Evolutionary conservation across 2,329 filamentous ascomycete species (phyloP).

Genomic region (Leptosphaerulina australis): DNA sequence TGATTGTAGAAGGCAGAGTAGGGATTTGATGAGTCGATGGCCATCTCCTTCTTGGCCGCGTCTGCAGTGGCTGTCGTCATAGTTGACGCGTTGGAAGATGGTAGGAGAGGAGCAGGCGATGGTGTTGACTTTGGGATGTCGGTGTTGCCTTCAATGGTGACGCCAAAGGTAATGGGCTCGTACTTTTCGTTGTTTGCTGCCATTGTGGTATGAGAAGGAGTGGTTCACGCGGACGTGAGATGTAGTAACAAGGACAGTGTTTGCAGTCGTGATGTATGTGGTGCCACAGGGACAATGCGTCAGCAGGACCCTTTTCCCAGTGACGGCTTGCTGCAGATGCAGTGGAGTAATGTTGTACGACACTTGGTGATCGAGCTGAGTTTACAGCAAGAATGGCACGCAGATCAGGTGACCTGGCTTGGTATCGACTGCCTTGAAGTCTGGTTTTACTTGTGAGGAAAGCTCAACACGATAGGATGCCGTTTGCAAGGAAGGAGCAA

Average conservation of each 20-base stretch:
- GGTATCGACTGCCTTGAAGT: slow-evolving; percentile 9
- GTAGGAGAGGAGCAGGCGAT: slow-evolving; percentile 23
- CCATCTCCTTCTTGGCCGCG: slow-evolving; percentile 36
- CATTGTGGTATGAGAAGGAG: slow-evolving; percentile 32
- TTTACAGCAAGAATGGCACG: slow-evolving; percentile 25
- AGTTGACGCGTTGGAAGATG: slow-evolving; percentile 43
- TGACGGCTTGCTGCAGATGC: slow-evolving; percentile 23
- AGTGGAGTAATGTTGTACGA: slow-evolving; percentile 24
- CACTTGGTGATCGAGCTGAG: slow-evolving; percentile 12
- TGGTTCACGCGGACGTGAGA: slow-evolving; percentile 8
- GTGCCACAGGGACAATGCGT: slow-evolving; percentile 14
- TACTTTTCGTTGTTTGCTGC: slow-evolving; percentile 37
- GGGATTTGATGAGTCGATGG: slow-evolving; percentile 47
- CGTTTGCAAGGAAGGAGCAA: slow-evolving; percentile 23
- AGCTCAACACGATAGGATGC: slow-evolving; percentile 4
- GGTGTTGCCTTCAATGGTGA: slow-evolving; percentile 45
- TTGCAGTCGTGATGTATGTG: slow-evolving; percentile 10
- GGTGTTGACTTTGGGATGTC: slow-evolving; percentile 17
- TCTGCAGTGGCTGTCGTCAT: slow-evolving; percentile 45
- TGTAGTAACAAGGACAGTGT: slow-evolving; percentile 13
- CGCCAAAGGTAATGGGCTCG: slow-evolving; percentile 51
- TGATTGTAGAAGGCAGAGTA: slow-evolving; percentile 58
- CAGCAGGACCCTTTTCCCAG: slow-evolving; percentile 21
- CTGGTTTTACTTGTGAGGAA: slow-evolving; percentile 8
- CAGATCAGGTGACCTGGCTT: slow-evolving; percentile 13